phyloP scores from a whole-genome alignment of 2,329 filamentous ascomycete species.

The Botrytis pseudocinerea region DNA sequence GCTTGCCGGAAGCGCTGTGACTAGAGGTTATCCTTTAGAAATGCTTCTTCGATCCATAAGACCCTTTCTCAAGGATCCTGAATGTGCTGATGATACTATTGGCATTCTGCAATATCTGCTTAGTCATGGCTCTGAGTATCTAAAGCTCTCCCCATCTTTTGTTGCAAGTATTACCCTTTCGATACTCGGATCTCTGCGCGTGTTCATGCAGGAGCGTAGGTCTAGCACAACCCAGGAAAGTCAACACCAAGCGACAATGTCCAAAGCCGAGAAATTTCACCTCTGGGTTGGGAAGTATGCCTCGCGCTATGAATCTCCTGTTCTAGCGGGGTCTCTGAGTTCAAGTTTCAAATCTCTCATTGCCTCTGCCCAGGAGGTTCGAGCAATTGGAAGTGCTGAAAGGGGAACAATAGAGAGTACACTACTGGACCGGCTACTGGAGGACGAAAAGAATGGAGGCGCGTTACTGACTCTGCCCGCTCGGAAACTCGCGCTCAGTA shows the following conservation, averaged over 20 bases:
- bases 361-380: constrained; percentile 65
- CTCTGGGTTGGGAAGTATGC: constrained; percentile 75
- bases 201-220: constrained; percentile 73
- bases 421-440: constrained; percentile 75
- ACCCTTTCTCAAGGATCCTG: constrained; percentile 75
- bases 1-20: constrained; percentile 71
- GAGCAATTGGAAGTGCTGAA: constrained; percentile 67
- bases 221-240: constrained; percentile 82
- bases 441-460: constrained; percentile 63
- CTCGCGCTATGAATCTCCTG: constrained; percentile 55
- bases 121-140: constrained; percentile 62
- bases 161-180: constrained; percentile 78
- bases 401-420: constrained; percentile 74
- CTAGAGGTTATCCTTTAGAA: constrained; percentile 79
- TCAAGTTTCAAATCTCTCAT: constrained; percentile 66
- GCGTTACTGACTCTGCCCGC: constrained; percentile 71
- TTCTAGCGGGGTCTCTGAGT: constrained; percentile 45
- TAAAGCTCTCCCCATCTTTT: constrained; percentile 69
- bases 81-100: constrained; percentile 88
- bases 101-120: constrained; percentile 86
- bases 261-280: constrained; percentile 74
- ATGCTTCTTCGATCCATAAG: constrained; percentile 83
- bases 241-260: constrained; percentile 75
- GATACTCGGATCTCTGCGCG: constrained; percentile 73
- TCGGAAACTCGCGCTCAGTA: constrained; percentile 66